Conservation (phyloP, 805 yeast species). For the Hanseniaspora meyeri region DNA sequence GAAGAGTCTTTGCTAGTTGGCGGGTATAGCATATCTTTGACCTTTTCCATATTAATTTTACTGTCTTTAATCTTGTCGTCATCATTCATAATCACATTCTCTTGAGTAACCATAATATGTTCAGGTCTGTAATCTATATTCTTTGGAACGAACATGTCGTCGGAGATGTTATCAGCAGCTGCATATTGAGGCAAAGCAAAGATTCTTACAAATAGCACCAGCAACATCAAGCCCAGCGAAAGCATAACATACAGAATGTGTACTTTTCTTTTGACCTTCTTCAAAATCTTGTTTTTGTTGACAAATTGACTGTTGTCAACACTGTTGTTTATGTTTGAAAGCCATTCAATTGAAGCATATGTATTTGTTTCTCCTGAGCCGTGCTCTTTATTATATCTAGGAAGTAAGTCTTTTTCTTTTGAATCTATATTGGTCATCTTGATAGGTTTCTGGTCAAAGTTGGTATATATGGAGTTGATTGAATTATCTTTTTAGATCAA, state of each 20-base stretch:
- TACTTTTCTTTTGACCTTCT: neutral
- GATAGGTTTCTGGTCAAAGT: neutral
- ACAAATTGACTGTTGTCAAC: neutral
- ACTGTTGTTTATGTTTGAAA: neutral
- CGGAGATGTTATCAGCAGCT: neutral
- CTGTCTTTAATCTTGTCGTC: conserved; percentile 10
- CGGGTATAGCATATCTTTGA: neutral
- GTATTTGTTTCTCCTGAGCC: neutral
- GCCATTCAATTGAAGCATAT: neutral
- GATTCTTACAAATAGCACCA: neutral
- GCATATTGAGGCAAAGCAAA: neutral
- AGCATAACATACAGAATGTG: neutral
- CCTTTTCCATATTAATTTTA: conserved; percentile 10
- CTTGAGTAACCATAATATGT: neutral
- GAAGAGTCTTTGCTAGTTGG: neutral
- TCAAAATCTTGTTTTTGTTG: neutral
- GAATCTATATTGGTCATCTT: neutral
- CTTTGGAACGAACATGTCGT: neutral
- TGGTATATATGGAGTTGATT: neutral
- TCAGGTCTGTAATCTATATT: neutral
- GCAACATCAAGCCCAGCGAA: neutral
- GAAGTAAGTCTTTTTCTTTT: neutral
- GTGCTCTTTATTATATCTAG: conserved; percentile 3
- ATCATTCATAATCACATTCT: neutral
- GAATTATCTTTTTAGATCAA: no score